Conservation (phyloP, 805 yeast genomes). For the Wickerhamiella qilinensis region DNA sequence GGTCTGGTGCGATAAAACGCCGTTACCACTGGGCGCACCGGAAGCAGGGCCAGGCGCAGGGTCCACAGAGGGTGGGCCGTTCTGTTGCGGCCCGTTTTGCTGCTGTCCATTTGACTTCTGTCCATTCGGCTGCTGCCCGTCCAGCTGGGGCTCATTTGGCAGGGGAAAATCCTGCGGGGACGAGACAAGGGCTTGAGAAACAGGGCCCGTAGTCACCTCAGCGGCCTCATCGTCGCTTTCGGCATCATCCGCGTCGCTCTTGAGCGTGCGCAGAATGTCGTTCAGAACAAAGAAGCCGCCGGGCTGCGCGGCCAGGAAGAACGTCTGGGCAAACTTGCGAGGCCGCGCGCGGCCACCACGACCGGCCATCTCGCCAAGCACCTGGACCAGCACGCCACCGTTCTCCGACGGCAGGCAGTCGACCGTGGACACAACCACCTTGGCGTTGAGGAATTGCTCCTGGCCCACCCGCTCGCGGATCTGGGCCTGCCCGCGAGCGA, state of each 20-base stretch:
- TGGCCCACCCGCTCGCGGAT: slow-evolving; percentile 19
- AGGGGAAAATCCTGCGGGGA: too few species aligned
- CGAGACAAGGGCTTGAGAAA: too few species aligned
- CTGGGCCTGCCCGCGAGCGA: slow-evolving; percentile 19
- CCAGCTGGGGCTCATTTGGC: too few species aligned
- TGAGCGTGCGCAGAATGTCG: slow-evolving; percentile 24
- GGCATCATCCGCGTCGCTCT: slow-evolving; percentile 10
- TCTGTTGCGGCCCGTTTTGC: too few species aligned
- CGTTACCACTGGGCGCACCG: too few species aligned
- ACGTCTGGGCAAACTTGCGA: slow-evolving; percentile 26
- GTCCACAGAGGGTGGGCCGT: too few species aligned
- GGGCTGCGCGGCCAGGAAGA: slow-evolving; percentile 18
- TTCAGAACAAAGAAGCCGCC: slow-evolving; percentile 22
- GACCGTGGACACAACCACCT: slow-evolving; percentile 23
- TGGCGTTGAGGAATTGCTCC: slow-evolving; percentile 20
- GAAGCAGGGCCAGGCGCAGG: too few species aligned
- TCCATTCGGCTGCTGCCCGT: too few species aligned
- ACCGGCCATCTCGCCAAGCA: slow-evolving; percentile 26
- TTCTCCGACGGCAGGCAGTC: slow-evolving; percentile 22
- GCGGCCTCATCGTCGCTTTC: not conserved
- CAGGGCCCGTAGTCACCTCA: not conserved
- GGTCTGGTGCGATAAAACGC: too few species aligned
- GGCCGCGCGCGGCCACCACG: slow-evolving; percentile 16
- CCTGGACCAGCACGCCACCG: slow-evolving; percentile 24
- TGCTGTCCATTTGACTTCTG: too few species aligned